Percentiles rank a stretch among this genome's conserved stretches.
Evolutionary conservation across 208 protist species (phyloP).

Genomic region (Vickermania spadyakhi): DNA sequence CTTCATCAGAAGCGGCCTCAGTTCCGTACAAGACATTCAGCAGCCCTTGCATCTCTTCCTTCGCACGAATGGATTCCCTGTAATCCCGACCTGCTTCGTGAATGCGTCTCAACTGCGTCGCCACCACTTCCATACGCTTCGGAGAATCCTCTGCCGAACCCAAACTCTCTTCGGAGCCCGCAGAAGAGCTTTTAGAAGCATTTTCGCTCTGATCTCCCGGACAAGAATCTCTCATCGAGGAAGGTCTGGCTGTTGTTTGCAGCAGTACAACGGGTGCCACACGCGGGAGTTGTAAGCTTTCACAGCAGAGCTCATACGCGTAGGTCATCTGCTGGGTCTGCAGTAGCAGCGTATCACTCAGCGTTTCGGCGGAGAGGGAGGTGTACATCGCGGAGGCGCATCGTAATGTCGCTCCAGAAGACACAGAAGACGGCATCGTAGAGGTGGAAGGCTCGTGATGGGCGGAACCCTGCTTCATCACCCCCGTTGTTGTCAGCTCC

Average conservation of each 20-base stretch:
- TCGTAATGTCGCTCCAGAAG: neutral
- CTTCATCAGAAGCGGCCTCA: neutral
- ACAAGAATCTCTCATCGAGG: no score
- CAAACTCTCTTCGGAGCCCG: no score
- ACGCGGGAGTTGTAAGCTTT: neutral
- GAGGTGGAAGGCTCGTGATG: neutral
- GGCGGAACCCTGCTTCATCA: no score
- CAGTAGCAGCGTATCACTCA: neutral
- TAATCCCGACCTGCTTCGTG: neutral
- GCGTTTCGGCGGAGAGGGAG: neutral
- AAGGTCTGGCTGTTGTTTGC: no score
- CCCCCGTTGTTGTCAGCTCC: no score
- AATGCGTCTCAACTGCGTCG: neutral
- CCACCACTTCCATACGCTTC: no score
- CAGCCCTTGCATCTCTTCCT: neutral
- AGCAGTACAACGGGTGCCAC: neutral
- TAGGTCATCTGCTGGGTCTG: neutral
- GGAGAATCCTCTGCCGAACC: no score
- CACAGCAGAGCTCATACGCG: neutral
- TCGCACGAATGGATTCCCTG: neutral
- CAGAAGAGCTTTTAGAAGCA: neutral
- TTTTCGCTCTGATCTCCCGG: neutral
- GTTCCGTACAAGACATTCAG: neutral
- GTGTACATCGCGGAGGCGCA: no score
- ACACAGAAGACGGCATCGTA: neutral